A percentile compares a stretch with the other conserved stretches of the same genome.
phyloP scores from a whole-genome alignment of 2,329 filamentous ascomycete genomes.

The Colletotrichum karsti region DNA sequence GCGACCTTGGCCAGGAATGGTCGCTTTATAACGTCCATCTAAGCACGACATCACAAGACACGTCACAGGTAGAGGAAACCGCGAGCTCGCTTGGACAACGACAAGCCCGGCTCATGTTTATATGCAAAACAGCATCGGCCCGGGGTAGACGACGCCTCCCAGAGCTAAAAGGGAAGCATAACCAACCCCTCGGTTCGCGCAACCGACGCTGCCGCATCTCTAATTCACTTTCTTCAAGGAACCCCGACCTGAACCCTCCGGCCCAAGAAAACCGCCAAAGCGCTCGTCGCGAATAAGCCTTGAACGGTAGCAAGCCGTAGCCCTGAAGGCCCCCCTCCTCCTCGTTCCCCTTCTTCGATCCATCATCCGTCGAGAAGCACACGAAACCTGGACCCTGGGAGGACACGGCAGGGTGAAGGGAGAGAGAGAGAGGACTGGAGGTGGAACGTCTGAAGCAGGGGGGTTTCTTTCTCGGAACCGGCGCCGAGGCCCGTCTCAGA shows the following conservation, averaged over 20 bases:
- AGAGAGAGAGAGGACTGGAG: not conserved
- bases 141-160: not conserved
- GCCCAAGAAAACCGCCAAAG: too few relatives aligned
- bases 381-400: not conserved
- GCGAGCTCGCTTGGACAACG: too few relatives aligned
- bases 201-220: not conserved
- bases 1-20: too few relatives aligned
- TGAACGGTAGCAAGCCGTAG: too few relatives aligned
- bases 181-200: conserved; percentile 2
- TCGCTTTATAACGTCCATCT: too few relatives aligned
- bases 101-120: too few relatives aligned
- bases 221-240: not conserved
- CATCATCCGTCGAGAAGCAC: not conserved
- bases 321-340: not conserved
- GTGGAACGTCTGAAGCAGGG: not conserved
- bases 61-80: not conserved
- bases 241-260: not conserved
- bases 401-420: not conserved
- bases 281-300: not conserved
- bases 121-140: too few relatives aligned
- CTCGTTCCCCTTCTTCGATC: not conserved
- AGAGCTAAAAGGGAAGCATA: not conserved
- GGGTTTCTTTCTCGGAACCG: conserved; percentile 4
- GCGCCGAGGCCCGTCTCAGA: conserved; percentile 5
- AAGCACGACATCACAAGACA: too few relatives aligned